Evolutionary conservation across 768 basidiomycete genomes (phyloP).

Genomic region (Serendipita vermifera): DNA sequence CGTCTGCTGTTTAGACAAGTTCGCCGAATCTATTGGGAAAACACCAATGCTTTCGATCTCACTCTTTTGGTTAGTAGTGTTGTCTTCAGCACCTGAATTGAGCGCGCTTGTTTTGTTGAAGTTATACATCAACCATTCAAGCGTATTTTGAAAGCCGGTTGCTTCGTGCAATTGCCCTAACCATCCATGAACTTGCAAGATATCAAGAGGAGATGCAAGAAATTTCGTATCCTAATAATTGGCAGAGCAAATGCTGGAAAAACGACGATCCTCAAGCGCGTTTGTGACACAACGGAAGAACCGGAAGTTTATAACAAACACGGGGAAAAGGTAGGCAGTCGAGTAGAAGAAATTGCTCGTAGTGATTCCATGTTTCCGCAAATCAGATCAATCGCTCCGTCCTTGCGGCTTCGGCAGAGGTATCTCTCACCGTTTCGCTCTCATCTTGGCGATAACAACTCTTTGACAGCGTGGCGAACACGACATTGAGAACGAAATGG

Average conservation of each 20-base stretch:
- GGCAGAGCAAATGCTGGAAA: conserved; percentile 16
- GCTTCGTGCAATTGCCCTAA: no score
- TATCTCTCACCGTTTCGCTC: no score
- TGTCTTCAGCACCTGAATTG: no score
- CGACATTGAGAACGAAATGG: conserved; percentile 23
- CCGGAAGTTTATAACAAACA: conserved; percentile 2
- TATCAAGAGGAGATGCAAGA: conserved; percentile 19
- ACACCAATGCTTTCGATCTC: no score
- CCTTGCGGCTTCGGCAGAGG: neutral
- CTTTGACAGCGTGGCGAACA: conserved; percentile 28
- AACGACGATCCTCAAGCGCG: conserved; percentile 13
- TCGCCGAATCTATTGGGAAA: no score
- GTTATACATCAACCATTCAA: no score
- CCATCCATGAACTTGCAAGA: no score
- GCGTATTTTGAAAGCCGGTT: no score
- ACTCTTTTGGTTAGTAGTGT: no score
- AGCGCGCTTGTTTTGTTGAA: no score
- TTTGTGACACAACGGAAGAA: conserved; percentile 12
- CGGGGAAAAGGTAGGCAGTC: neutral
- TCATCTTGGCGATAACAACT: no score
- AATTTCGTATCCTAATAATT: conserved; percentile 15
- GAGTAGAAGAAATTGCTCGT: neutral
- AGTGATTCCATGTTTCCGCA: neutral
- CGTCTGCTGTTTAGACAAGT: no score
- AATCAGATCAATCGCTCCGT: neutral